A percentile compares a stretch with the other conserved stretches of the same genome.
Evolutionary conservation across 805 yeast genomes (phyloP).

Genomic region (Candida maltosa): DNA sequence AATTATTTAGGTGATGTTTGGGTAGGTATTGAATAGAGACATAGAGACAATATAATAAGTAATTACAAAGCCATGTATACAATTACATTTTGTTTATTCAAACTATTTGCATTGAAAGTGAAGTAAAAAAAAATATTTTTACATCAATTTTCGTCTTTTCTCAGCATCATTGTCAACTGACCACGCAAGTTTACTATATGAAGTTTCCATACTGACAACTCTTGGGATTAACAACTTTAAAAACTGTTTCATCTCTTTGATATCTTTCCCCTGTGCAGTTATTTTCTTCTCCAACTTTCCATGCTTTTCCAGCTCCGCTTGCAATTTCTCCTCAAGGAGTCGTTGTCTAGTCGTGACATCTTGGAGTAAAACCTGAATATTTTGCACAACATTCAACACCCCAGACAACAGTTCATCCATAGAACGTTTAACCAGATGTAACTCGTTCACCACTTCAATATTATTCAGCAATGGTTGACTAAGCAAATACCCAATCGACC

Average conservation of each 20-base stretch:
- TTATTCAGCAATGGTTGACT: no score
- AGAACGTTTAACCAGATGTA: not conserved
- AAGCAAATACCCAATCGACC: not conserved
- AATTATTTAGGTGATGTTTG: constrained; percentile 49
- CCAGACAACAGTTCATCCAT: not conserved
- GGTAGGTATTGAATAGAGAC: constrained; percentile 40
- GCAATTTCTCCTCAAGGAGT: not conserved
- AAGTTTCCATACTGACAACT: constrained; percentile 11
- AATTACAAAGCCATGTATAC: no score
- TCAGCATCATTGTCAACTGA: not conserved
- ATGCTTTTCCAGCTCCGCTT: not conserved
- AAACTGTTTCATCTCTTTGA: constrained; percentile 14
- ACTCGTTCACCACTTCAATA: no score
- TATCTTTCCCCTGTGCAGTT: constrained; percentile 2
- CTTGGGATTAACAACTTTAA: constrained; percentile 15
- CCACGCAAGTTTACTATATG: not conserved
- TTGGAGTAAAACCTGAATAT: not conserved
- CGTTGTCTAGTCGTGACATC: not conserved
- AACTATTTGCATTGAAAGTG: no score
- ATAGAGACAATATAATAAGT: no score
- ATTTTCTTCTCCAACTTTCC: not conserved
- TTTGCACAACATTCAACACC: not conserved
- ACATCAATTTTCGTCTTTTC: not conserved
- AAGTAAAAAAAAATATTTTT: not conserved
- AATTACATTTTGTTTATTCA: no score